These are phyloP conservation scores for Nakazawaea wyomingensis DNA, from an alignment of 805 yeast genomes.

Conservation along the genomic window DNA sequence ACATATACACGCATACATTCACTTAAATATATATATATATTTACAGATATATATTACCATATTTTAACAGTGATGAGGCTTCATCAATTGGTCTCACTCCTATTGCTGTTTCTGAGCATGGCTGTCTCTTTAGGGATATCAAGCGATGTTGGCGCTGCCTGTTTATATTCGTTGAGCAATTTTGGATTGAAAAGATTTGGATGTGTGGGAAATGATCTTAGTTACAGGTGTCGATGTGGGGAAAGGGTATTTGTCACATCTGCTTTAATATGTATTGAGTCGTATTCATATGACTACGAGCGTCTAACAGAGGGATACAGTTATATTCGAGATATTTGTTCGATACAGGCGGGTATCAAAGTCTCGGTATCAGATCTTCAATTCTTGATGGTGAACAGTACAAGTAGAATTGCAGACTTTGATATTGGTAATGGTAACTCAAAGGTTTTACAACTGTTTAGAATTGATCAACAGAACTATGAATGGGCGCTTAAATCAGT, in stretches of 20 bases:
- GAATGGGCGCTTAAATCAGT: conserved; percentile 24
- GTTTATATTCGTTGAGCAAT: conserved; percentile 29
- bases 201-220: conserved; percentile 28
- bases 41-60: too few relatives aligned
- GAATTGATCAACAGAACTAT: conserved; percentile 19
- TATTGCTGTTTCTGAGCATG: not conserved
- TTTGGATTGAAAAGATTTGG: conserved; percentile 28
- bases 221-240: conserved; percentile 29
- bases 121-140: conserved; percentile 24
- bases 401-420: not conserved
- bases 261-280: conserved; percentile 29
- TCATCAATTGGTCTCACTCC: not conserved
- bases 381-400: conserved; percentile 16
- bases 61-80: not conserved
- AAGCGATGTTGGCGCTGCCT: conserved; percentile 31
- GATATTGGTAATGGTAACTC: not conserved
- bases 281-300: conserved; percentile 21
- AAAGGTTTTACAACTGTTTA: not conserved
- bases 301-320: conserved; percentile 25
- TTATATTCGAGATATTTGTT: conserved; percentile 30
- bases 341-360: conserved; percentile 25
- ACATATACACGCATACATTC: too few relatives aligned
- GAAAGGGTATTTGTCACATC: conserved; percentile 31
- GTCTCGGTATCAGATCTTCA: conserved; percentile 20
- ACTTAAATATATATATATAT: too few relatives aligned